Base-by-base conservation (phyloP, 805 yeast species). In the Candida andamanensis region DNA sequence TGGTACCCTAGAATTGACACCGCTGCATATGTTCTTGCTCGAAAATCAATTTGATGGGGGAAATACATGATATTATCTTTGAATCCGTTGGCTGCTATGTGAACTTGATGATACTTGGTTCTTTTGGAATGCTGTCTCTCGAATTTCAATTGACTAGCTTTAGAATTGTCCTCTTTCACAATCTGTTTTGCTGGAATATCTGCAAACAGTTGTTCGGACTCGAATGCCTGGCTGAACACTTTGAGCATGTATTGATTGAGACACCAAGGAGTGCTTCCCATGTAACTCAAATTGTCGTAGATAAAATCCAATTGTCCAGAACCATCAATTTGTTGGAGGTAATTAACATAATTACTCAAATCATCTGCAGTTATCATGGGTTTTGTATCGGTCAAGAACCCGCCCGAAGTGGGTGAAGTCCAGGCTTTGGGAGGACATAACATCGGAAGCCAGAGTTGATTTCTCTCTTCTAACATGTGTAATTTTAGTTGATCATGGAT, bases 401-500 rank as follows among this genome's bases (percentile, higher is more conserved):
- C 72, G 1, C 72, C 72, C 5, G 39, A 36, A 1, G 20, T 34
- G 3, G 67, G 63, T 7, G 49, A 35, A 0, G 41, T 39, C 70
- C 70, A 64, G 6, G 46, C 44, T 32, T 49, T 49, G 1, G 72
- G 70, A 5, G 65, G 62, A 18, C 42, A 39, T 6, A 66, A 18
- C 70, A 66, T 64, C 1, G 72, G 72, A 5, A 64, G 36, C 19
- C 35, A 50, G 7, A 48, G 27, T 2, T 44, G 33, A 4, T 44
- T 36, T n/a, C n/a, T n/a, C n/a, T n/a, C n/a, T n/a, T n/a, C n/a
- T 6, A 66, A 18, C 70, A 66, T 64, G 1, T 71, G 72, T 5
- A 64, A 37, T 19, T 36, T 50, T 8, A 48, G 27, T 2, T 44
- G 33, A 4, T 44, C 36, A 14, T 31, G 24, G 5, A 52, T 35